Conservation (phyloP, 768 basidiomycete genomes). For the Neoboletus brunneissimus region DNA sequence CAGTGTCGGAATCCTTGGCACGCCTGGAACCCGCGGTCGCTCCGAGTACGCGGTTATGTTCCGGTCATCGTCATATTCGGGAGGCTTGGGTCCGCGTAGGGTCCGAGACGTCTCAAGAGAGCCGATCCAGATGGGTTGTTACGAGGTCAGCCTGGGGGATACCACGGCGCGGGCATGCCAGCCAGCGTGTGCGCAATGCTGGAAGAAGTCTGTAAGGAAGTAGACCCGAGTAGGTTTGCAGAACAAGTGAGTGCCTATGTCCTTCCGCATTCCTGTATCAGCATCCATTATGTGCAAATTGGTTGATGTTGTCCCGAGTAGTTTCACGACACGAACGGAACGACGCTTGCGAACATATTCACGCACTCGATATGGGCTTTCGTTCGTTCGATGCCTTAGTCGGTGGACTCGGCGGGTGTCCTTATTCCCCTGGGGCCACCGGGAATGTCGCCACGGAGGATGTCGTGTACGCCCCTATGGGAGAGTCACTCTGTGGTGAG, state of each 20-base stretch:
- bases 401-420: slow-evolving; percentile 91
- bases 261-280: neutral
- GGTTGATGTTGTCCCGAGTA: slow-evolving; percentile 27
- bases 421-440: slow-evolving; percentile 93
- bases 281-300: neutral
- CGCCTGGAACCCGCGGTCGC: slow-evolving; percentile 58
- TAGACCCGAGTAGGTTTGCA: slow-evolving; percentile 69
- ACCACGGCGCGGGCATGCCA: slow-evolving; percentile 84
- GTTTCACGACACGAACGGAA: slow-evolving; percentile 92
- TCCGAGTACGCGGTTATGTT: slow-evolving; percentile 82
- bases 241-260: slow-evolving; percentile 45
- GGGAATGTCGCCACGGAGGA: slow-evolving; percentile 96
- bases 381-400: slow-evolving; percentile 81
- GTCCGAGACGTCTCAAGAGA: slow-evolving; percentile 71
- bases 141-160: slow-evolving; percentile 89
- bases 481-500: slow-evolving; percentile 56
- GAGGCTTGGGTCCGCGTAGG: slow-evolving; percentile 57
- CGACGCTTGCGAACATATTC: slow-evolving; percentile 74
- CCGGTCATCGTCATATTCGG: slow-evolving; percentile 84
- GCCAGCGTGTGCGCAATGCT: slow-evolving; percentile 63
- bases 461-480: slow-evolving; percentile 75
- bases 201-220: slow-evolving; percentile 59
- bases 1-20: slow-evolving; percentile 65
- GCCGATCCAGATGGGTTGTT: slow-evolving; percentile 87
- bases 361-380: slow-evolving; percentile 68